These are phyloP conservation scores for Daedalea quercina DNA, from an alignment of 768 basidiomycete genomes.

Conservation along the genomic window DNA sequence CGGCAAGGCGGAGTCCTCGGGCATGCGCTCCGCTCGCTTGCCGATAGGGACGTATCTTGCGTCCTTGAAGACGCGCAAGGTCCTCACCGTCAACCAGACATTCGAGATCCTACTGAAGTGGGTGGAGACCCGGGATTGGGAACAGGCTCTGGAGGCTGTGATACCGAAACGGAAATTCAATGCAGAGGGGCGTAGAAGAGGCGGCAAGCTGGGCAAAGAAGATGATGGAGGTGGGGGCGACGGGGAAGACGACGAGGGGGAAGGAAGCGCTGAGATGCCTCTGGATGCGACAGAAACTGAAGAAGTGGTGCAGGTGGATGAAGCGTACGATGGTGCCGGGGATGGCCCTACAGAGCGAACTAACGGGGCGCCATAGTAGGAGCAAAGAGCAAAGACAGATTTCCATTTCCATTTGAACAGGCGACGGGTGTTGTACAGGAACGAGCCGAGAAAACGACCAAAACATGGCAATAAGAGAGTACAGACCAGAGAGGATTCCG, in stretches of 20 bases:
- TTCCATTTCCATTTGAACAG: too few species aligned
- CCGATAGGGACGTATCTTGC: constrained; percentile 92
- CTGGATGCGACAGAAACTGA: too few species aligned
- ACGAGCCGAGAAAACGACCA: too few species aligned
- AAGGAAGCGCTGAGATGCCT: constrained; percentile 7
- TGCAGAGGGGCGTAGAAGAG: constrained; percentile 25
- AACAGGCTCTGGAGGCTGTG: constrained; percentile 77
- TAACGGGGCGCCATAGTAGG: background rate
- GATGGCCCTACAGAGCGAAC: background rate
- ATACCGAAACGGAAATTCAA: constrained; percentile 91
- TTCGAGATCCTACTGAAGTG: constrained; percentile 90
- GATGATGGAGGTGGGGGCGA: constrained; percentile 7
- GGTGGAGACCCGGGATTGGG: constrained; percentile 84
- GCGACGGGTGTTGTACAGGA: too few species aligned
- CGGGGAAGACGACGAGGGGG: constrained; percentile 9
- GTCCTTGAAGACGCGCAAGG: constrained; percentile 83
- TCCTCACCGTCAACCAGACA: constrained; percentile 93
- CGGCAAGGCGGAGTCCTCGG: constrained; percentile 71
- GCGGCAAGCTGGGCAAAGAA: background rate
- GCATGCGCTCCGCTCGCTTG: constrained; percentile 79
- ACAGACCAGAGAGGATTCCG: too few species aligned
- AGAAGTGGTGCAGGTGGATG: too few species aligned
- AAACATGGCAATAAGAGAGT: too few species aligned
- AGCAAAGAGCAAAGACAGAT: background rate
- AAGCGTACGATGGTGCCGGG: too few species aligned